Evolutionary conservation across 179 eudicot species (phyloP).

Genomic region (Amaranthus tricolor): DNA sequence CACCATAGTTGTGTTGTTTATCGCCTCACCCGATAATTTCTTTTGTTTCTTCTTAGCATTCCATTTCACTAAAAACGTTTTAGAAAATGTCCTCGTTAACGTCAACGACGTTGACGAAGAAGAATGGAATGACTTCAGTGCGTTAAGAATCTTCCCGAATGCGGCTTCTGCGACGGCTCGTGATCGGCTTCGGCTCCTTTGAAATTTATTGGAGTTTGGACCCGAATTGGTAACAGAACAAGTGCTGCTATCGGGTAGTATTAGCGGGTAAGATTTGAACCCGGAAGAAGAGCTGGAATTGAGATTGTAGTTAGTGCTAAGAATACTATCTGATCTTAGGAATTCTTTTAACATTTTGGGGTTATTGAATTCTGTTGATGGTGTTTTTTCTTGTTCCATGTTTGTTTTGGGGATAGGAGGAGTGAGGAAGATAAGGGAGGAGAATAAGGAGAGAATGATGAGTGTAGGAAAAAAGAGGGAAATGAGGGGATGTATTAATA

Average conservation of each 20-base stretch:
- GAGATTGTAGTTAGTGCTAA: neutral
- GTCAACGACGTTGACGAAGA: constrained; percentile 10
- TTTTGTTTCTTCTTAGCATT: neutral
- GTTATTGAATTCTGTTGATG: neutral
- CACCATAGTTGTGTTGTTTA: neutral
- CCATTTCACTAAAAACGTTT: constrained; percentile 4
- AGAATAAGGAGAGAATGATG: neutral
- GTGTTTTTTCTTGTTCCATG: neutral
- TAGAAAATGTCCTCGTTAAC: constrained; percentile 13
- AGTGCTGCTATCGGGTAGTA: neutral
- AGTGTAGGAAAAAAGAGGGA: neutral
- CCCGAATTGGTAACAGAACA: neutral
- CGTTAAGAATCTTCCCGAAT: constrained; percentile 36
- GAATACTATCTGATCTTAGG: constrained; percentile 13
- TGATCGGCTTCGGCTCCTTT: constrained; percentile 35
- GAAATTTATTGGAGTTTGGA: neutral
- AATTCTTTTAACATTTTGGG: constrained; percentile 35
- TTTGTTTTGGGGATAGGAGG: neutral
- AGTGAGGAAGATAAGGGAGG: neutral
- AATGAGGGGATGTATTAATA: constrained; percentile 3
- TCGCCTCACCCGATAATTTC: neutral
- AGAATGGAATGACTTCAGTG: constrained; percentile 31
- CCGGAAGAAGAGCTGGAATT: constrained; percentile 4
- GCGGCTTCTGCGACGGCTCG: constrained; percentile 27
- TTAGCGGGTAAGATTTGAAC: neutral